Base-by-base conservation (phyloP, 768 basidiomycete genomes). In the Multifurca ochricompacta region DNA sequence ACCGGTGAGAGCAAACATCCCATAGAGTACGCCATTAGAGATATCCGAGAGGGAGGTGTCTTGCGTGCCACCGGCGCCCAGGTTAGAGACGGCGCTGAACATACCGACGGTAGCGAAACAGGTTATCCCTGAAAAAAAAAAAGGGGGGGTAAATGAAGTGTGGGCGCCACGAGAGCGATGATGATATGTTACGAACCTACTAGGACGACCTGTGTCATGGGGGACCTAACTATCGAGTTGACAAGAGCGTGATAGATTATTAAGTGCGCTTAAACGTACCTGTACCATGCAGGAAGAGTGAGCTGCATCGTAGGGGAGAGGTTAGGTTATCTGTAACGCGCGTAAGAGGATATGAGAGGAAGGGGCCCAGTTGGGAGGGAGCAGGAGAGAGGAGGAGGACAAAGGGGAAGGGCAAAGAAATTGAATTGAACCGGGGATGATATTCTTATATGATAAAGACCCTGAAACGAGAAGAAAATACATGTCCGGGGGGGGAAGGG, bases 1-100 rank as follows among this genome's bases (percentile, higher is more conserved):
- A 58, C 74, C 74, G 11, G 68, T 69, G 51, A 77, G 43, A 16
- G 74, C 70, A 58, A 76, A 76, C 54, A 64, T 53, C 39, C 68
- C 74, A 59, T 77, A 75, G 18, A 77, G 67, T 16, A 74, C 71
- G 53, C 67, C 68, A 58, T 75, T 73, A 32, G 72, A 62, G 23
- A 62, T 72, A 54, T 74, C 73, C 16, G 68, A 68, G 34, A 76
- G 68, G 21, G 68, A 55, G 45, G 71, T 59, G 52, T 75, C 71
- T 53, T 71, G 68, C 5, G 67, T 64, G 35, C 72, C 73, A 60
- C 74, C 72, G 14, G 71, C 71, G 52, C 70, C 70, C 31, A 72
- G 60, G 59, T 70, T 70, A 41, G 62, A 62, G 30, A 72, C 66
- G 39, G 73, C 71, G 37, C 64, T 67, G 67, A 68, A 72, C 71